Base-by-base conservation (phyloP, 129 eudicot species). In the Ambrosia artemisiifolia region DNA sequence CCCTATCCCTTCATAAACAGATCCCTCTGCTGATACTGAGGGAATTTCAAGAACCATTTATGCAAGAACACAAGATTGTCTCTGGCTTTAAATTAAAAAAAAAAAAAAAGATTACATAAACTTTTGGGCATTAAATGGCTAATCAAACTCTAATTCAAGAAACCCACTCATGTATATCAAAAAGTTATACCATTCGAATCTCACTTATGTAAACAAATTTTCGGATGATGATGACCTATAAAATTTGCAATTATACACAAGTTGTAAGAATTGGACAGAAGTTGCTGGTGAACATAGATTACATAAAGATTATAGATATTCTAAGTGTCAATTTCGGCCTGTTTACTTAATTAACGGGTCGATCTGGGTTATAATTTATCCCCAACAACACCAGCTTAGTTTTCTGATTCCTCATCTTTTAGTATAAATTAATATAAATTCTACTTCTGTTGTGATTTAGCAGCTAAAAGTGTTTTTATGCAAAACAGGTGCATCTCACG, bases 11-110 rank as follows among this genome's bases (percentile, higher is more conserved):
- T 78, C 4, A 89, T 81, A 75, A 79, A 89, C 81, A 89, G 79
- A 85, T 82, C 86, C 75, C 86, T 85, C 64, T 85, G 71, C 73
- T 71, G 85, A 65, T 83, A 89, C 67, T 92, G 96, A 51, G 98
- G 98, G 70, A 92, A 92, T 75, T 89, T 89, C 75, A 80, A 56
- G 80, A 92, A 85, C 98, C 98, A 92, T 70, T 88, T 83, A 78
- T 83, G 84, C 89, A 92, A 81, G 83, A 92, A 92, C 70, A 86
- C 83, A 76, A 92, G 85, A 74, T 92, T 92, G 83, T 89, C 98
- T 79, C 87, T 78, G 67, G 98, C 98, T 92, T 50, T 34, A 80
- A 48, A 60, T 40, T 61, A 57, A 57, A 53, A 30, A 13, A 73
- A n/a, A 19, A 62, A 48, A 24, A 12, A 35, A 69, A 38, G 36